These are phyloP conservation scores for Thraustochytrium sp. DNA, from an alignment of 352 stramenopile genomes.

Conservation along the genomic window DNA sequence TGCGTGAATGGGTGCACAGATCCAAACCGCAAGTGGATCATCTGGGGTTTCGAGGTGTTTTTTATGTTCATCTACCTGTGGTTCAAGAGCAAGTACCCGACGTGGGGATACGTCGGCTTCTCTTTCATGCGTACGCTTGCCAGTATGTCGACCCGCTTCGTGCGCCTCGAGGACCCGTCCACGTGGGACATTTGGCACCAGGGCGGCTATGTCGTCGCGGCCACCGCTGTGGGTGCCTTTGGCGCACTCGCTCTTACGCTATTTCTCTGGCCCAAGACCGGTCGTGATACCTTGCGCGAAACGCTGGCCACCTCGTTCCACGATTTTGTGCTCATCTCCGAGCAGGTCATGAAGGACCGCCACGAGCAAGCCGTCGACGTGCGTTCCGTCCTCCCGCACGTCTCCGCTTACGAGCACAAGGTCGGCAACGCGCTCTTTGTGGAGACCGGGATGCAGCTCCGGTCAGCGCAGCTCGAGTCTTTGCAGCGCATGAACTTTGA, in stretches of 20 bases:
- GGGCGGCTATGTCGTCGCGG: neutral
- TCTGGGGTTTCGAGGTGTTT: neutral
- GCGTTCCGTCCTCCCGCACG: neutral
- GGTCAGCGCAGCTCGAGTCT: slow-evolving; percentile 3
- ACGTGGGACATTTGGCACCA: neutral
- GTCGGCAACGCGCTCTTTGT: neutral
- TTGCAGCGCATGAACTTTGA: slow-evolving; percentile 34
- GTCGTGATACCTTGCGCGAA: neutral
- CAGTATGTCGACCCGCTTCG: neutral
- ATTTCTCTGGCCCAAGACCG: neutral
- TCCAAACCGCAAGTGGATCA: neutral
- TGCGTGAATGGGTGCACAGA: neutral
- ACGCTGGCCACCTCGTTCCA: neutral
- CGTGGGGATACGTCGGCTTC: neutral
- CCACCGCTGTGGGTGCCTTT: neutral
- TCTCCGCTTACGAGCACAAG: neutral
- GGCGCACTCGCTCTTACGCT: neutral
- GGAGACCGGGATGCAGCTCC: neutral
- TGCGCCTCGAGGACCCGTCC: neutral
- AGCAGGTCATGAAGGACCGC: neutral
- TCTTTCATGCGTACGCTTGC: neutral
- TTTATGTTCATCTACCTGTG: slow-evolving; percentile 1
- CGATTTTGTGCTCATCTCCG: slow-evolving; percentile 1
- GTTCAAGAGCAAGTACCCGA: neutral
- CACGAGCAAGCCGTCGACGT: neutral